Evolutionary conservation across 345 rosid species (phyloP).

Genomic region (Arabis alpina): DNA sequence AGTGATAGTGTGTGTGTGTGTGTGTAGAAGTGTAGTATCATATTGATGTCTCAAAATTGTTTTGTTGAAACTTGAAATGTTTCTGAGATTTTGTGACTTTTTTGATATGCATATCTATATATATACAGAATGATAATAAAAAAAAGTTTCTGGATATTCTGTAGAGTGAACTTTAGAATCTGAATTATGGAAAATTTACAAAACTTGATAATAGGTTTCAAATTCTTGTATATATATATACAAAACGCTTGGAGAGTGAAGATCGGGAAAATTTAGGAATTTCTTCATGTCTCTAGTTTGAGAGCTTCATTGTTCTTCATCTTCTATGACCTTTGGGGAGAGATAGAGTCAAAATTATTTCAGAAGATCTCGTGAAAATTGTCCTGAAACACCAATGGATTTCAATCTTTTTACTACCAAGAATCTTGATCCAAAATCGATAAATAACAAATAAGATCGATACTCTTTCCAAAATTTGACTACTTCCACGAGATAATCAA

Average conservation of each 20-base stretch:
- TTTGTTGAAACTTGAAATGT: constrained; percentile 4
- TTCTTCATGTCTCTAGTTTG: background rate
- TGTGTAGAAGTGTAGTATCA: constrained; percentile 14
- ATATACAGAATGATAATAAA: constrained; percentile 1
- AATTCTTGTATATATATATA: constrained; percentile 1
- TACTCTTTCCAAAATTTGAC: background rate
- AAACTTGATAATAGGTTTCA: background rate
- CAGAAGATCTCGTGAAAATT: background rate
- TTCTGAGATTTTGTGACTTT: constrained; percentile 1
- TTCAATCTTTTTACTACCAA: background rate
- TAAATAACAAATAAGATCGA: too few relatives aligned
- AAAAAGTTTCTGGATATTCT: background rate
- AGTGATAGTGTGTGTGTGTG: background rate
- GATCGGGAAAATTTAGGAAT: constrained; percentile 37
- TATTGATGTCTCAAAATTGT: constrained; percentile 8
- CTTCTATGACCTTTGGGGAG: constrained; percentile 25
- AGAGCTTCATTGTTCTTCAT: background rate
- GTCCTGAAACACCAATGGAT: constrained; percentile 20
- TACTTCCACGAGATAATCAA: background rate
- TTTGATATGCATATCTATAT: constrained; percentile 1
- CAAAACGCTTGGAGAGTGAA: constrained; percentile 41
- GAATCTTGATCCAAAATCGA: background rate
- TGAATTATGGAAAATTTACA: background rate
- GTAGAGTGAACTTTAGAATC: too few relatives aligned
- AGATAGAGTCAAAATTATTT: constrained; percentile 5